Conservation (phyloP, 371 early-diverging fungal genomes). For the Cokeromyces recurvatus region DNA sequence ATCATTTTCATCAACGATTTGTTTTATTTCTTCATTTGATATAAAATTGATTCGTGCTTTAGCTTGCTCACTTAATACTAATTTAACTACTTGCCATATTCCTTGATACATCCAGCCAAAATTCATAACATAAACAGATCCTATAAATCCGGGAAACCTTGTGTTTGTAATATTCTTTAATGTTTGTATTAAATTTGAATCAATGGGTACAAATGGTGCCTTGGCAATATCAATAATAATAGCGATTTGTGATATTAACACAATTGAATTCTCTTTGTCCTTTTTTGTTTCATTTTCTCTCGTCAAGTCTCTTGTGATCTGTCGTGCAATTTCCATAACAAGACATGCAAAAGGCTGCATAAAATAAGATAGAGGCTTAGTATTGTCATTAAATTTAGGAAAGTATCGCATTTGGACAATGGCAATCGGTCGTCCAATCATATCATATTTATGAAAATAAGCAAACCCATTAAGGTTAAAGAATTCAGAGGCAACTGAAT, state of each 20-base stretch:
- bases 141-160: constrained; percentile 38
- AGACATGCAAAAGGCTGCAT: constrained; percentile 43
- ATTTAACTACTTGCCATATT: constrained; percentile 45
- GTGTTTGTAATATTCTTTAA: constrained; percentile 28
- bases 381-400: constrained; percentile 32
- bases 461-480: constrained; percentile 34
- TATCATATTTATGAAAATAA: constrained; percentile 41
- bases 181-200: constrained; percentile 26
- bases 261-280: neutral
- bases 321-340: constrained; percentile 45
- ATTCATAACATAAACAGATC: constrained; percentile 45
- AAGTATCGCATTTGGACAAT: constrained; percentile 41
- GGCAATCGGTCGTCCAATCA: constrained; percentile 37
- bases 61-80: constrained; percentile 40
- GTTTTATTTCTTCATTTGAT: constrained; percentile 21
- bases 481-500: constrained; percentile 27
- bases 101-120: constrained; percentile 57
- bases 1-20: constrained; percentile 26
- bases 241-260: constrained; percentile 34
- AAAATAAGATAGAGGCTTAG: constrained; percentile 24
- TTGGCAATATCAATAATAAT: constrained; percentile 43
- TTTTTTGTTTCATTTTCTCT: constrained; percentile 18
- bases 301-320: constrained; percentile 34
- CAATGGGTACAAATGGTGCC: constrained; percentile 40
- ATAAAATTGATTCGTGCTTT: constrained; percentile 41